Evolutionary conservation across 176 grass and related monocot species (phyloP), one percentile per base, ranked within the genome.

Genomic region (Cocos nucifera): DNA sequence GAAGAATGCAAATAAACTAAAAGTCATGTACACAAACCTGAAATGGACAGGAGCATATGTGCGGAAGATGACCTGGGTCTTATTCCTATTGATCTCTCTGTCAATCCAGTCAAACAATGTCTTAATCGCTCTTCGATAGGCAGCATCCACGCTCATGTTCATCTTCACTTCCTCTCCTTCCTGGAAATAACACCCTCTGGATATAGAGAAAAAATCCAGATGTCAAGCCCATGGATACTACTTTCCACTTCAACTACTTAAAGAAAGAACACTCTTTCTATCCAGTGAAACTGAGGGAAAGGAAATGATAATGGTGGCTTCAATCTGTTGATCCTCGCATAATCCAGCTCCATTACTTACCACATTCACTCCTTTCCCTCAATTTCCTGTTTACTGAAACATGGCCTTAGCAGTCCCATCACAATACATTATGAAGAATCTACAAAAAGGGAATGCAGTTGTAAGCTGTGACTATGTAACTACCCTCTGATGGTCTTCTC

Each of bases 171-270:
- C 80, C 71, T 75, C 81, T n/a, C 74, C 81, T 74, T 78, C 81
- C 60, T 84, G 66, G 62, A 84, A 89, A 62, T 78, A 81, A 59
- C 86, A 82, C 15, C 80, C 74, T 39, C 80, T 82, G 28, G 26
- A 49, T 60, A 39, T 14, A 58, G 12, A 71, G 48, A 18, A 71
- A 28, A 44, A 12, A 44, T 3, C 8, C 10, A 44, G 35, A 44
- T 0, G 8, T 44, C 35, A 44, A 44, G 35, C 35, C 35, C 35
- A 44, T 3, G 2, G 35, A 44, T 44, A 44, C 35, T 44, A 44
- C 9, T 44, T 44, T 44, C 35, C 35, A 39, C 35, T 14, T 44
- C 35, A 12, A 39, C 35, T 44, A 14, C 8, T 30, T 12, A 44
- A 44, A 44, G 35, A 44, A 44, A 12, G 35, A 44, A 44, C 35